Conservation (phyloP, 2,329 filamentous ascomycete species). For the Pseudocercospora cruenta region DNA sequence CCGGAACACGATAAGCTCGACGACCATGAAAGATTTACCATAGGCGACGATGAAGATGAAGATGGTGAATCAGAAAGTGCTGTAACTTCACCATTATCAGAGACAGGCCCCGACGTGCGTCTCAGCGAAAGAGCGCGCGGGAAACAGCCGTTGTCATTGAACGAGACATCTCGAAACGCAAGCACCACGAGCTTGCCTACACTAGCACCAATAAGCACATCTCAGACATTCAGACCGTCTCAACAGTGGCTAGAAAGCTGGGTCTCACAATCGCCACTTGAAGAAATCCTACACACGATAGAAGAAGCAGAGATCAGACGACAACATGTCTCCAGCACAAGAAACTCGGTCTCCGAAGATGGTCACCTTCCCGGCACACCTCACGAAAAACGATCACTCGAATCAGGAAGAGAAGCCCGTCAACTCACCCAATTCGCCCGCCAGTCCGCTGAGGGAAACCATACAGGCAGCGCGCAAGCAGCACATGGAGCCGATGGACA, state of each 20-base stretch:
- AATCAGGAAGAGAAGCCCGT: slow-evolving; percentile 19
- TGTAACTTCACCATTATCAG: background rate
- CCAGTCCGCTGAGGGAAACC: slow-evolving; percentile 11
- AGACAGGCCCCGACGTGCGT: slow-evolving; percentile 39
- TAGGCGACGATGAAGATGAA: slow-evolving; percentile 80
- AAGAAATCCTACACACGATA: slow-evolving; percentile 48
- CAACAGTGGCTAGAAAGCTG: slow-evolving; percentile 86
- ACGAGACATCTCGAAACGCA: slow-evolving; percentile 68
- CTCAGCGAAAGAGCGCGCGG: slow-evolving; percentile 98
- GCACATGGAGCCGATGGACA: slow-evolving; percentile 23
- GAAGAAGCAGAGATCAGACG: slow-evolving; percentile 22
- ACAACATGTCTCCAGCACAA: slow-evolving; percentile 12
- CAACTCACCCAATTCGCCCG: slow-evolving; percentile 22
- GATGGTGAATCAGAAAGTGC: slow-evolving; percentile 48
- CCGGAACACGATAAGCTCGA: slow-evolving; percentile 71
- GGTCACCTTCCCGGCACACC: slow-evolving; percentile 18
- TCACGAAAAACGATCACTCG: slow-evolving; percentile 10
- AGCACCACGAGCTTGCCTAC: slow-evolving; percentile 73
- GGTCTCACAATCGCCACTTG: slow-evolving; percentile 89
- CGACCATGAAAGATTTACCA: slow-evolving; percentile 63
- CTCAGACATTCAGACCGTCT: slow-evolving; percentile 71
- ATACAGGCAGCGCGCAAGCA: slow-evolving; percentile 1
- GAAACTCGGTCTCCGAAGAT: slow-evolving; percentile 16
- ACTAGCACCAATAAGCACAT: slow-evolving; percentile 57
- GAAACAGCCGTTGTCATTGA: slow-evolving; percentile 77